Evolutionary conservation across 2,329 filamentous ascomycete genomes (phyloP), one percentile per base, ranked within the genome.

Genomic region (Chalaropsis ovoidea): DNA sequence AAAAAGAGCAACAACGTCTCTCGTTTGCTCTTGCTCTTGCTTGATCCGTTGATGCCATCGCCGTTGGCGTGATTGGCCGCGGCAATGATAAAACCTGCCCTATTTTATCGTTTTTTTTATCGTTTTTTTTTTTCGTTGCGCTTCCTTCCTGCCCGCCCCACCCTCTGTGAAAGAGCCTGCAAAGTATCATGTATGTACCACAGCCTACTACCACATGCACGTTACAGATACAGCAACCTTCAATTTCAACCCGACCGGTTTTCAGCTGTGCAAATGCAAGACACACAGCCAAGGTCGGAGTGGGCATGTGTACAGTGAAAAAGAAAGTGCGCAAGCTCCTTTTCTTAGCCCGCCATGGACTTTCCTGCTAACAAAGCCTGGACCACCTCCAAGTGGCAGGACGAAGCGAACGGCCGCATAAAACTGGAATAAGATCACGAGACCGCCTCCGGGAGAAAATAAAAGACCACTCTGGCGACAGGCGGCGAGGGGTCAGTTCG

Each of bases 401-500:
- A 39, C 52, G 24, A 58, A 58, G 52, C 52, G 52, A 58, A 58
- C 52, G 22, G 2, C 52, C 19, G n/a, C 52, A n/a, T 35, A 58
- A 35, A 56, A 58, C 52, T 19, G 27, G 27, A 27, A 58, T 17
- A 58, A 58, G 24, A 58, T 58, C 54, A 39, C 54, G 27, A 47
- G 43, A 47, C 43, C 43, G 42, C 43, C 15, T 10, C n/a, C 8
- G n/a, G 15, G 43, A n/a, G 17, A 5, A 6, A n/a, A 5, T 2
- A 47, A 19, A 47, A 47, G n/a, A 58, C 54, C 6, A 19, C 47
- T 7, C 3, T 22, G n/a, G 17, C 19, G 22, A 24, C 8, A 24
- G n/a, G n/a, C n/a, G 17, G 47, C 47, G 4, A 15, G 47, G 4
- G 4, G 47, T 2, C n/a, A 49, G 10, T 49, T 13, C 22, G 19